Evolutionary conservation across 2,329 filamentous ascomycete species (phyloP).

Genomic region (Metarhizium anisopliae): DNA sequence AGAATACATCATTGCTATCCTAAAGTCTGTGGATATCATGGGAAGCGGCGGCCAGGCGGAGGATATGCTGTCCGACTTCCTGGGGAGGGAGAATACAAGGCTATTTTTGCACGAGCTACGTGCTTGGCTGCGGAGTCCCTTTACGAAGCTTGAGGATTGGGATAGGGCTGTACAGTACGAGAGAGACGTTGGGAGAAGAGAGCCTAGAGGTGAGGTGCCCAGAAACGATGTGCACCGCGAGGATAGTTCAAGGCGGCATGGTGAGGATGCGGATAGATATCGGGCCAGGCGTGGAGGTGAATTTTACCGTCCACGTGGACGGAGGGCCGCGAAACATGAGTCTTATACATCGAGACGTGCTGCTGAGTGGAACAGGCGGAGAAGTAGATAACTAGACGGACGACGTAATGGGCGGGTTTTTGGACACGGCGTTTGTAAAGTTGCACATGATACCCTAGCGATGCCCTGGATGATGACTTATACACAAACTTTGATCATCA

Average conservation of each 20-base stretch:
- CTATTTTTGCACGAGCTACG: slow-evolving; percentile 80
- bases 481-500: not conserved
- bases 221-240: not conserved
- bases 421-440: not conserved
- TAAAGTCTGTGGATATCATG: slow-evolving; percentile 76
- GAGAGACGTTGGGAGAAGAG: not conserved
- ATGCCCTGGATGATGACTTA: not conserved
- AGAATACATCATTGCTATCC: slow-evolving; percentile 75
- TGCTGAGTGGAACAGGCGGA: not conserved
- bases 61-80: slow-evolving; percentile 66
- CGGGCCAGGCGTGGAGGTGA: slow-evolving; percentile 14
- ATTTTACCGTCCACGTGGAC: slow-evolving; percentile 16
- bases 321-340: not conserved
- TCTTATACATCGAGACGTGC: not conserved
- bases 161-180: slow-evolving; percentile 70
- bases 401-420: not conserved
- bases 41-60: slow-evolving; percentile 71
- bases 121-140: slow-evolving; percentile 77
- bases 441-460: slow-evolving; percentile 2
- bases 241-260: not conserved
- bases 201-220: not conserved
- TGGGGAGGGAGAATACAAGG: slow-evolving; percentile 63
- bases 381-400: not conserved
- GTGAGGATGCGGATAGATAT: not conserved
- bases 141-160: slow-evolving; percentile 63